A percentile compares a stretch with the other conserved stretches of the same genome.
Conservation (phyloP, 2,329 filamentous ascomycete genomes). For the Talaromyces atroroseus region DNA sequence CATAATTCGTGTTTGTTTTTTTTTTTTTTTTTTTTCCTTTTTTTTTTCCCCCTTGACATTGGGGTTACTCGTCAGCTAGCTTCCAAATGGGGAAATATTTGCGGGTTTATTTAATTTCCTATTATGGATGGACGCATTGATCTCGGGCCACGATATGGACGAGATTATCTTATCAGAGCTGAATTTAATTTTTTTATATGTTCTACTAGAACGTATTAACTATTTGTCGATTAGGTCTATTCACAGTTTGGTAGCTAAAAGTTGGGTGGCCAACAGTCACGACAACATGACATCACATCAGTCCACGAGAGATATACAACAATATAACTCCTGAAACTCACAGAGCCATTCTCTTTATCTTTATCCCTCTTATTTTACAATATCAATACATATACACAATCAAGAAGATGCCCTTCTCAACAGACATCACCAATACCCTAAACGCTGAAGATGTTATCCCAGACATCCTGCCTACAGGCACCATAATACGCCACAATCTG, state of each 20-base stretch:
- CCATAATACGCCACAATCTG: conserved; percentile 8
- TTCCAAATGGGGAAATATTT: conserved; percentile 1
- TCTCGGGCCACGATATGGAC: not conserved
- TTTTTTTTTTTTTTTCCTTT: too few relatives aligned
- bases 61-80: too few relatives aligned
- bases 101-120: not conserved
- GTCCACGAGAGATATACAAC: not conserved
- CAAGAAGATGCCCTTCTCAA: not conserved
- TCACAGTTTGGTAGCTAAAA: not conserved
- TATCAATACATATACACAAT: not conserved
- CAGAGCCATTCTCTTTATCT: not conserved
- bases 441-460: conserved; percentile 9
- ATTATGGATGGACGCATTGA: not conserved
- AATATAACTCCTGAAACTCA: not conserved
- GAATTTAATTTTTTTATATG: too few relatives aligned
- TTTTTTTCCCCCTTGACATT: not conserved
- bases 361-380: not conserved
- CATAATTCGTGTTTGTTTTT: too few relatives aligned
- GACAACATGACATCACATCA: conserved; percentile 8
- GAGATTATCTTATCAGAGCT: not conserved
- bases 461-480: conserved; percentile 9
- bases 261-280: conserved; percentile 3
- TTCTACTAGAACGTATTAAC: too few relatives aligned
- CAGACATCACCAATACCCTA: conserved; percentile 1
- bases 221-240: too few relatives aligned